These are phyloP conservation scores for Berberis thunbergii DNA, from an alignment of 164 flowering plant genomes.

Conservation along the genomic window DNA sequence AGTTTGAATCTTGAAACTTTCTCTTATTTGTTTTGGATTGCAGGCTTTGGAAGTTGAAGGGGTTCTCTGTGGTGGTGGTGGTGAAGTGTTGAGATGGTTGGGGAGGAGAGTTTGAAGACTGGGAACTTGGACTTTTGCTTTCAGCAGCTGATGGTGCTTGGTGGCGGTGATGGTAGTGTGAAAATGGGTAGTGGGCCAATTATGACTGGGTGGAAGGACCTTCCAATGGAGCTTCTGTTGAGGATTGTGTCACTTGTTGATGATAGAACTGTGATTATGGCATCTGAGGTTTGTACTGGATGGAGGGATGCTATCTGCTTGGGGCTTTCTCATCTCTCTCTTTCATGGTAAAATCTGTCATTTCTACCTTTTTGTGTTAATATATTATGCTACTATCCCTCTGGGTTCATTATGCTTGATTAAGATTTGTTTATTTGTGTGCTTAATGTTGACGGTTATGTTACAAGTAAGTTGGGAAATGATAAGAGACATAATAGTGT, in stretches of 20 bases:
- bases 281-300: conserved; percentile 87
- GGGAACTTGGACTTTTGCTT: conserved; percentile 54
- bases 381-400: background rate
- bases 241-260: conserved; percentile 71
- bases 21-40: background rate
- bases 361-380: background rate
- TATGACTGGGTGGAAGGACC: conserved; percentile 81
- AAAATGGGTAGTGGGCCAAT: conserved; percentile 27
- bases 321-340: conserved; percentile 68
- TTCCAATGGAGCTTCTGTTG: conserved; percentile 90
- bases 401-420: background rate
- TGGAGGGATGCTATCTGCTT: conserved; percentile 88
- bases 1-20: background rate
- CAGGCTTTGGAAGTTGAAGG: background rate
- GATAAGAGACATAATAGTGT: too few relatives aligned
- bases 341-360: conserved; percentile 63
- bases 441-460: background rate
- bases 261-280: conserved; percentile 66
- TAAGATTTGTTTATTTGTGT: background rate
- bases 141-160: conserved; percentile 50
- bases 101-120: conserved; percentile 10
- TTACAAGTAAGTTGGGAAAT: background rate
- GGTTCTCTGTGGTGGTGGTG: background rate
- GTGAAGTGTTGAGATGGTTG: conserved; percentile 24
- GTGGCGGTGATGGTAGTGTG: conserved; percentile 18